A percentile compares a stretch with the other conserved stretches of the same genome.
These are phyloP conservation scores for Euphorbia lathyris DNA, from an alignment of 345 rosid genomes.

Conservation along the genomic window DNA sequence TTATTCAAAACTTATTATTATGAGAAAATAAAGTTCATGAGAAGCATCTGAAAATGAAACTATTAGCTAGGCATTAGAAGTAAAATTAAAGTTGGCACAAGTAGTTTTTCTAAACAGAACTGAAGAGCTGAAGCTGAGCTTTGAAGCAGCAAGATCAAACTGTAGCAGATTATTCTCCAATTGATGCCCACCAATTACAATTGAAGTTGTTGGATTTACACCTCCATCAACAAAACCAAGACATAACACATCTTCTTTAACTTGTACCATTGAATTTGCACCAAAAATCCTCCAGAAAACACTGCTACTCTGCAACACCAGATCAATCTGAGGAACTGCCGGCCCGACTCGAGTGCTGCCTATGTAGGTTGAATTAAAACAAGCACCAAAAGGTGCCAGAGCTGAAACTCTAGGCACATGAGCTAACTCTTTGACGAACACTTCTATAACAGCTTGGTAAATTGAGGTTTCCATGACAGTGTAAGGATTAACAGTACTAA, in stretches of 20 bases:
- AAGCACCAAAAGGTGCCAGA: conserved; percentile 13
- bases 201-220: conserved; percentile 10
- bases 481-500: conserved; percentile 23
- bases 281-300: conserved; percentile 7
- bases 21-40: conserved; percentile 2
- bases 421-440: neutral
- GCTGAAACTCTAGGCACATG: conserved; percentile 2
- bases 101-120: neutral
- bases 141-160: conserved; percentile 29
- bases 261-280: conserved; percentile 11
- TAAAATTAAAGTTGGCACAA: conserved; percentile 11
- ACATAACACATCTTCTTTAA: neutral
- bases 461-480: conserved; percentile 16
- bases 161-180: conserved; percentile 29
- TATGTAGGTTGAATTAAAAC: neutral
- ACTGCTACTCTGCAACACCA: conserved; percentile 2
- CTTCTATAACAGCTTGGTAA: conserved; percentile 12
- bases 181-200: conserved; percentile 27
- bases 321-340: conserved; percentile 3
- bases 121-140: conserved; percentile 25
- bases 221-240: conserved; percentile 23
- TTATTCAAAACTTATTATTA: too few species aligned
- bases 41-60: too few species aligned
- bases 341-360: neutral
- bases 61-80: neutral